These are phyloP conservation scores for Scleroderma bovista DNA, from an alignment of 768 basidiomycete species.

Conservation along the genomic window DNA sequence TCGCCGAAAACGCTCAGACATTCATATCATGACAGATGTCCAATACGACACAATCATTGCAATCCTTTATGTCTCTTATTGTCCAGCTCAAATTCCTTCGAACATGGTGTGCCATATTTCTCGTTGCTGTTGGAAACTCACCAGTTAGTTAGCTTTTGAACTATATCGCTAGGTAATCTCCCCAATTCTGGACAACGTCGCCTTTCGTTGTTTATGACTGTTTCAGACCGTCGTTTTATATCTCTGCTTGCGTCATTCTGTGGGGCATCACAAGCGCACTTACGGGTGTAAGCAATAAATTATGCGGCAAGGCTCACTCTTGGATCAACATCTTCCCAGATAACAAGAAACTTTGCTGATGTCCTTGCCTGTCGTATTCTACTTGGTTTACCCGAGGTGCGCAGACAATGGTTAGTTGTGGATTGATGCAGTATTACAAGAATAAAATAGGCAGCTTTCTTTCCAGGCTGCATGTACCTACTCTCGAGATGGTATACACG, in stretches of 20 bases:
- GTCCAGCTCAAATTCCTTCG: conserved; percentile 60
- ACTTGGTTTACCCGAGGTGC: conserved; percentile 56
- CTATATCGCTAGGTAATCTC: conserved; percentile 41
- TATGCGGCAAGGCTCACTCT: neutral
- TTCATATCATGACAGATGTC: conserved; percentile 31
- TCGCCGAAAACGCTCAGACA: neutral
- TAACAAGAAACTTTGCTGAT: conserved; percentile 49
- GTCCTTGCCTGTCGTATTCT: conserved; percentile 54
- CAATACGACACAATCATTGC: conserved; percentile 50
- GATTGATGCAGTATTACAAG: neutral
- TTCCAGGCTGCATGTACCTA: conserved; percentile 48
- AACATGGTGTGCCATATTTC: conserved; percentile 45
- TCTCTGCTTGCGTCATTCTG: conserved; percentile 50
- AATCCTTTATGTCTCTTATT: conserved; percentile 52
- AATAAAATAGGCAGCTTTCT: conserved; percentile 50
- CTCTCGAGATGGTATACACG: conserved; percentile 55
- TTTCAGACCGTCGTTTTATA: conserved; percentile 54
- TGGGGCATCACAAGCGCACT: conserved; percentile 63
- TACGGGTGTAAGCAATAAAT: conserved; percentile 44
- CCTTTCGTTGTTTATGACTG: neutral
- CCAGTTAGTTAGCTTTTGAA: conserved; percentile 42
- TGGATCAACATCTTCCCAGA: conserved; percentile 24
- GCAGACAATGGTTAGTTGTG: neutral
- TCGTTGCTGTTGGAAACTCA: neutral
- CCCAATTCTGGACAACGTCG: neutral